These are phyloP conservation scores for Annulohypoxylon nitens DNA, from an alignment of 495 filamentous ascomycete species.

Conservation along the genomic window DNA sequence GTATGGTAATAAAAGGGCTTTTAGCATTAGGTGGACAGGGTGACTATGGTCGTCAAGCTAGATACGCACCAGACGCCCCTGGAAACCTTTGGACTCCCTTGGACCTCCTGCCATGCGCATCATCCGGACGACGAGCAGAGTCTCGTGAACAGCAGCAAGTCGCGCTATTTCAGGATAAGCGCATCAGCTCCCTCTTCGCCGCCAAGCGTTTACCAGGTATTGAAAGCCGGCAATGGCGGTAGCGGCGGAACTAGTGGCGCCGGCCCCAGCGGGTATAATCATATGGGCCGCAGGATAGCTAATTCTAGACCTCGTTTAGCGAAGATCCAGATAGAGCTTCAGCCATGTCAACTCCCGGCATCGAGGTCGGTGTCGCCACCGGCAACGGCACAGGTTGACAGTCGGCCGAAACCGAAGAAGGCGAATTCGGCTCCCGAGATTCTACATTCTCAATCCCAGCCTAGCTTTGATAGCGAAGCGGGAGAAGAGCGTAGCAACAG, in stretches of 20 bases:
- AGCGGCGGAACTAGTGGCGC: not conserved
- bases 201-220: conserved; percentile 29
- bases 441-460: conserved; percentile 14
- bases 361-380: conserved; percentile 5
- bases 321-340: conserved; percentile 41
- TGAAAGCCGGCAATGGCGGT: conserved; percentile 26
- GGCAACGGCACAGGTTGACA: not conserved
- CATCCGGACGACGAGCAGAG: conserved; percentile 28
- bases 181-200: conserved; percentile 39
- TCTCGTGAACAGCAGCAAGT: conserved; percentile 24
- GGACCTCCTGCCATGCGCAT: conserved; percentile 26
- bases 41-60: conserved; percentile 45
- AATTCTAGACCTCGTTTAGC: conserved; percentile 12
- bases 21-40: conserved; percentile 2
- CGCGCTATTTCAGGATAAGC: conserved; percentile 36
- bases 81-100: conserved; percentile 41
- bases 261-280: not conserved
- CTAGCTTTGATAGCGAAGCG: not conserved
- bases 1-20: conserved; percentile 11
- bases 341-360: conserved; percentile 15
- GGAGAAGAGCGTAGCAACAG: conserved; percentile 3
- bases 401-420: conserved; percentile 35
- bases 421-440: conserved; percentile 33
- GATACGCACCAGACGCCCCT: conserved; percentile 41
- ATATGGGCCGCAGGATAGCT: not conserved